These are phyloP conservation scores for Linum lewisii DNA, from an alignment of 345 rosid species.

Conservation along the genomic window DNA sequence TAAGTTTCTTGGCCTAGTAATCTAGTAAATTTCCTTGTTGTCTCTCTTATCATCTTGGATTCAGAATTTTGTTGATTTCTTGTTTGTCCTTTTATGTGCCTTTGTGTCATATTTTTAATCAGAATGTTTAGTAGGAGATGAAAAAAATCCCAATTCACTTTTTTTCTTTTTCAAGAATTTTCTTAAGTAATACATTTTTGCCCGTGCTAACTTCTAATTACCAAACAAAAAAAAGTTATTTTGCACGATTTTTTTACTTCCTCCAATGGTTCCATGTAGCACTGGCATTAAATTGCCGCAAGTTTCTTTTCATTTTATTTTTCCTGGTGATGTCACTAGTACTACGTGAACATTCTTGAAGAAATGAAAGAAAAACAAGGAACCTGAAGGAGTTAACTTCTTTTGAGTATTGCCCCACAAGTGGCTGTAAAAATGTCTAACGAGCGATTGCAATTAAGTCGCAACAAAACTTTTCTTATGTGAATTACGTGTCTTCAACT, in stretches of 20 bases:
- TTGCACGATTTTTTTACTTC: too few species aligned
- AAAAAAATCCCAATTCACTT: too few species aligned
- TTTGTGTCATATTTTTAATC: not conserved
- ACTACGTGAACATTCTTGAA: not conserved
- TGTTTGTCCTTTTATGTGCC: not conserved
- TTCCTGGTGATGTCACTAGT: not conserved
- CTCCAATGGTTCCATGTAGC: not conserved
- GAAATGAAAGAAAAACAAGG: not conserved
- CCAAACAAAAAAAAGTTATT: not conserved
- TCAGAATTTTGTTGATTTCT: not conserved
- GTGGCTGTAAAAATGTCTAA: not conserved
- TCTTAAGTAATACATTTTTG: not conserved
- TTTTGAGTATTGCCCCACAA: not conserved
- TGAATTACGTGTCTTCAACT: not conserved
- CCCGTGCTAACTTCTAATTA: not conserved
- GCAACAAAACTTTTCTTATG: not conserved
- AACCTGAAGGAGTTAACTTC: not conserved
- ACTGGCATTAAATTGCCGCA: too few species aligned
- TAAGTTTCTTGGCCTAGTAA: slow-evolving; percentile 27
- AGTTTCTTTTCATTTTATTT: too few species aligned
- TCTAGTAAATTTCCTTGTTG: not conserved
- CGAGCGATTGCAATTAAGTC: not conserved
- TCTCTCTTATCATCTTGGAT: not conserved
- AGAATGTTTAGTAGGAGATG: not conserved
- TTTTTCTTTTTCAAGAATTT: not conserved